These are phyloP conservation scores for Lactarius psammicola DNA, from an alignment of 768 basidiomycete species.

Conservation along the genomic window DNA sequence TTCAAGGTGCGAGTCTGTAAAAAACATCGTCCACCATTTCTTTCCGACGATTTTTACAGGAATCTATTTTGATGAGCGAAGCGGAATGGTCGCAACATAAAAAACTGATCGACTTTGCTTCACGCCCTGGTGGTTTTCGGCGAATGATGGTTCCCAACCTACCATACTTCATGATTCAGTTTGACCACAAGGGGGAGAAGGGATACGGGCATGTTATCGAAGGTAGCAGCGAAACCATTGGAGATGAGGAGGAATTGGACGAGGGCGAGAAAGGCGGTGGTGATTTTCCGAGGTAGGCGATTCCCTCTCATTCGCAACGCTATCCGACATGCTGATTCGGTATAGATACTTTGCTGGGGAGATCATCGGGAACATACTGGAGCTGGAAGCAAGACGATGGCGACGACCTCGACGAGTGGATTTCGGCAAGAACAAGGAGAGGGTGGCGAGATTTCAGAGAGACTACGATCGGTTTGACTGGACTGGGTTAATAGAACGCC, in stretches of 20 bases:
- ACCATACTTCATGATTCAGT: conserved; percentile 99
- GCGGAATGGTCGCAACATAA: conserved; percentile 98
- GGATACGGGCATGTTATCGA: conserved; percentile 99
- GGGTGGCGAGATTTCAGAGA: conserved; percentile 66
- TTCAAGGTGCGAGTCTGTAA: conserved; percentile 65
- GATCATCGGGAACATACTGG: conserved; percentile 89
- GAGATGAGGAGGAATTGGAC: conserved; percentile 64
- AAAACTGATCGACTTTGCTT: conserved; percentile 91
- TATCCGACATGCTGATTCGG: neutral
- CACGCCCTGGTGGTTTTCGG: conserved; percentile 88
- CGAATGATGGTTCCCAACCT: conserved; percentile 94
- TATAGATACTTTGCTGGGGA: conserved; percentile 90
- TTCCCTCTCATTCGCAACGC: neutral
- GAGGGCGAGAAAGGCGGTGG: conserved; percentile 91
- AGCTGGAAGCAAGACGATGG: conserved; percentile 86
- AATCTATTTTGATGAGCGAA: conserved; percentile 91
- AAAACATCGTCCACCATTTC: neutral
- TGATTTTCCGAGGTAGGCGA: conserved; percentile 78
- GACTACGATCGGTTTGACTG: conserved; percentile 80
- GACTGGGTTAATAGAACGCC: conserved; percentile 68
- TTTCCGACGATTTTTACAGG: conserved; percentile 44
- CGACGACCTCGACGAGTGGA: conserved; percentile 75
- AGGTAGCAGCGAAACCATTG: conserved; percentile 68
- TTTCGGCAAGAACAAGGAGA: conserved; percentile 61
- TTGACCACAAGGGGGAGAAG: conserved; percentile 96